These are phyloP conservation scores for Aleurites moluccanus DNA, from an alignment of 441 rosid species.

Conservation along the genomic window DNA sequence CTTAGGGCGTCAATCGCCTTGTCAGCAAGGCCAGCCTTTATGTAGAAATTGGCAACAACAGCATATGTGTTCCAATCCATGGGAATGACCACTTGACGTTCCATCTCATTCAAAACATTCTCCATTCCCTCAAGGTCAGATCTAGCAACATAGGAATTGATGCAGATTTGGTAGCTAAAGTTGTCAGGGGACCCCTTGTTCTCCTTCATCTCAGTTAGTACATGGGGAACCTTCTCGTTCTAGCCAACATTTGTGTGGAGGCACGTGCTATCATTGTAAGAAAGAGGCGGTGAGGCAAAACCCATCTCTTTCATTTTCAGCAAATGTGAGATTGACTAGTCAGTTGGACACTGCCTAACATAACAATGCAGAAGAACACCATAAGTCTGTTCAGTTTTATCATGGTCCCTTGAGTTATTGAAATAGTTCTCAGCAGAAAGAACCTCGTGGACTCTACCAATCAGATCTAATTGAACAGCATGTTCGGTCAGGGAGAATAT, in stretches of 20 bases:
- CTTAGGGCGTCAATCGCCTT: conserved; percentile 54
- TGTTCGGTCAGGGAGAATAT: conserved; percentile 59
- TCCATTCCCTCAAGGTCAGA: conserved; percentile 58
- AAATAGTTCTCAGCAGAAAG: conserved; percentile 70
- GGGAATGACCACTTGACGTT: conserved; percentile 39
- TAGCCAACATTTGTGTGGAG: conserved; percentile 55
- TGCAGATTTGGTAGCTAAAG: conserved; percentile 73
- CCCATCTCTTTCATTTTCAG: conserved; percentile 73
- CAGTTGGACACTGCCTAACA: conserved; percentile 57
- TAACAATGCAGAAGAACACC: conserved; percentile 87
- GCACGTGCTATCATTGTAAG: conserved; percentile 79
- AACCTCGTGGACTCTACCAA: conserved; percentile 70
- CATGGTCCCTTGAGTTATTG: conserved; percentile 50
- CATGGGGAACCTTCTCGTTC: conserved; percentile 56
- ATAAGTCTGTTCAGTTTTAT: conserved; percentile 67
- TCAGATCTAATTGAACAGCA: conserved; percentile 77
- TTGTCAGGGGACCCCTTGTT: conserved; percentile 60
- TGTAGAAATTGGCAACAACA: conserved; percentile 66
- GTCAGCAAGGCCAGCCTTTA: conserved; percentile 42
- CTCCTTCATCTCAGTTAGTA: conserved; percentile 69
- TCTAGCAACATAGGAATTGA: conserved; percentile 63
- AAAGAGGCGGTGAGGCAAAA: conserved; percentile 49
- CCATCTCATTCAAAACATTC: conserved; percentile 60
- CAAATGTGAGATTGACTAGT: conserved; percentile 55
- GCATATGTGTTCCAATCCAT: conserved; percentile 88